These are phyloP conservation scores for Prosopis cineraria DNA, from an alignment of 306 rosid species.

Conservation along the genomic window DNA sequence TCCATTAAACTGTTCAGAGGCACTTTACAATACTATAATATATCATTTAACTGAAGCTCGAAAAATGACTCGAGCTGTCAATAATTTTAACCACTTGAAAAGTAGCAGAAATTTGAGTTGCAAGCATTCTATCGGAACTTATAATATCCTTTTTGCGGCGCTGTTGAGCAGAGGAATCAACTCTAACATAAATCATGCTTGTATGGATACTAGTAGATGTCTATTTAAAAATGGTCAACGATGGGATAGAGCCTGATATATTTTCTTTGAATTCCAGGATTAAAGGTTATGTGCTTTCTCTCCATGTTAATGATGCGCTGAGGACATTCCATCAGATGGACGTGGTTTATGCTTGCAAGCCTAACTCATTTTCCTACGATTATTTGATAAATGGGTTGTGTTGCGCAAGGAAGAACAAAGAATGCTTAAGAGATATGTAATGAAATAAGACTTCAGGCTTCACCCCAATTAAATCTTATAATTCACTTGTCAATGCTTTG, in stretches of 20 bases:
- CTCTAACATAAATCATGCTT: slow-evolving; percentile 72
- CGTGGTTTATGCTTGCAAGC: slow-evolving; percentile 60
- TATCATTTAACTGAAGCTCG: slow-evolving; percentile 78
- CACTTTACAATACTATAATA: slow-evolving; percentile 71
- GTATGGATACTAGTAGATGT: slow-evolving; percentile 74
- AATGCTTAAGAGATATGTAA: slow-evolving; percentile 65
- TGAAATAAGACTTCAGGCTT: slow-evolving; percentile 78
- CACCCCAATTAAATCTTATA: slow-evolving; percentile 73
- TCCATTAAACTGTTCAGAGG: slow-evolving; percentile 64
- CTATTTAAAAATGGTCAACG: slow-evolving; percentile 77
- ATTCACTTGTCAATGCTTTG: slow-evolving; percentile 79
- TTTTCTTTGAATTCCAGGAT: slow-evolving; percentile 73
- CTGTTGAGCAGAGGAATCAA: slow-evolving; percentile 74
- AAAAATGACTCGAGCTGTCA: slow-evolving; percentile 79
- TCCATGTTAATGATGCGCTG: slow-evolving; percentile 82
- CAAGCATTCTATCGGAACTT: slow-evolving; percentile 85
- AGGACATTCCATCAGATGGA: slow-evolving; percentile 88
- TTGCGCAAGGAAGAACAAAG: slow-evolving; percentile 72
- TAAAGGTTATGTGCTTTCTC: slow-evolving; percentile 89
- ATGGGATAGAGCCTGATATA: slow-evolving; percentile 79
- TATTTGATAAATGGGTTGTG: slow-evolving; percentile 89
- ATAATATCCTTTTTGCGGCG: slow-evolving; percentile 79
- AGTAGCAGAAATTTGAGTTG: slow-evolving; percentile 51
- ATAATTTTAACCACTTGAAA: slow-evolving; percentile 79
- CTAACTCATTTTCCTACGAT: slow-evolving; percentile 78